Base-by-base conservation (phyloP, 2,329 filamentous ascomycete species). In the Dryadomyces quercivorus region DNA sequence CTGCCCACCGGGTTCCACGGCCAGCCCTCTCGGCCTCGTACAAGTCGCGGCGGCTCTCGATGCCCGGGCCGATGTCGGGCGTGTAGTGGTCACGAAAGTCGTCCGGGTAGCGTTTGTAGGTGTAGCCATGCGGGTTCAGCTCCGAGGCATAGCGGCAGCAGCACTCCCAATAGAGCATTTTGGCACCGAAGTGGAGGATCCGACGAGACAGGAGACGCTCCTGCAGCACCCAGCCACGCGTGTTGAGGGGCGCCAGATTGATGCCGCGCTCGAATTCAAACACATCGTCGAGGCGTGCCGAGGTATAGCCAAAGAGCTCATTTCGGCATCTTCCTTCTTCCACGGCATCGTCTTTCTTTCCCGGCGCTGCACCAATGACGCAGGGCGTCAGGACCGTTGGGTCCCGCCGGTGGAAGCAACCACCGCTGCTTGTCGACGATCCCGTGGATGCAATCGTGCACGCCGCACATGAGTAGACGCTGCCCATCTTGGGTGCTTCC, bases 141-240 rank as follows among this genome's bases (percentile, higher is more conserved):
- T 51, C 49, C 1, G 49, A 51, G 1, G 49, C 49, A 16, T 20
- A 43, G 2, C 49, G 49, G 4, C 20, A 2, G 21, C 50, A 2
- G 21, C 50, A 51, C n/a, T 51, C 50, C 50, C 50, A 51, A n/a
- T 31, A 51, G 22, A 51, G 20, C 50, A 45, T 51, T 1, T 45
- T 40, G 38, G 50, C 38, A 9, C 50, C 51, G 21, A 46, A 52
- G 42, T 52, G 51, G 3, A 52, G 51, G n/a, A 47, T 52, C 8
- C 51, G 51, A 2, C 51, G 51, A 8, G 51, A 52, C 5, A 60
- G 53, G 1, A 60, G 52, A 2, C 57, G 52, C 38, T 60, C 58
- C 45, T 60, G 58, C 12, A 56, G 40, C 2, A 53, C 53, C 58
- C 58, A 60, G 44, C 52, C 58, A 6, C 58, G 58, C 2, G 9